Conservation (phyloP, 2,329 filamentous ascomycete species). For the Aureobasidium sp. region DNA sequence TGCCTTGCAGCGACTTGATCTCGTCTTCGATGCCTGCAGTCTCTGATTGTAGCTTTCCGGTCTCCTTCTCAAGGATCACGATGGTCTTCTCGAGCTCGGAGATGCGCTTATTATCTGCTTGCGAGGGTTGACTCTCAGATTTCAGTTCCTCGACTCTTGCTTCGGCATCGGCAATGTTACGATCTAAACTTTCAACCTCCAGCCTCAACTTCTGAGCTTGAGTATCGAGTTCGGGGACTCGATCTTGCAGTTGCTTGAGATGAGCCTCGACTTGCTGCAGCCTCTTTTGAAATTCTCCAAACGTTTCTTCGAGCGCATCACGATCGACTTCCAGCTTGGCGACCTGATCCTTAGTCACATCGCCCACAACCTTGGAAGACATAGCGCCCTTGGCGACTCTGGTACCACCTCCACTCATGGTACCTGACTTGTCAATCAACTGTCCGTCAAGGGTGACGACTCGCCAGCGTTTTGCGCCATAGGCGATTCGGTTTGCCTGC, state of each 20-base stretch:
- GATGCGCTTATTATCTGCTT: slow-evolving; percentile 70
- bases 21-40: slow-evolving; percentile 87
- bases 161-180: slow-evolving; percentile 76
- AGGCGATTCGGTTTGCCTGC: slow-evolving; percentile 96
- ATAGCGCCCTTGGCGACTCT: slow-evolving; percentile 87
- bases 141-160: slow-evolving; percentile 78
- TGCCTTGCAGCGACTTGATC: slow-evolving; percentile 87
- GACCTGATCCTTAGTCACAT: slow-evolving; percentile 83
- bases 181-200: slow-evolving; percentile 79
- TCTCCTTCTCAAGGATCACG: slow-evolving; percentile 64
- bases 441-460: slow-evolving; percentile 94
- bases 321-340: slow-evolving; percentile 78
- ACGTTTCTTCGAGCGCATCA: slow-evolving; percentile 75
- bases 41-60: slow-evolving; percentile 72
- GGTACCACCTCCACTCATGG: slow-evolving; percentile 94
- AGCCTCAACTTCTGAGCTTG: slow-evolving; percentile 84
- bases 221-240: slow-evolving; percentile 79
- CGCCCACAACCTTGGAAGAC: slow-evolving; percentile 90
- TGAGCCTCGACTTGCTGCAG: slow-evolving; percentile 71
- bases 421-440: slow-evolving; percentile 95
- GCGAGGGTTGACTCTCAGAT: slow-evolving; percentile 72
- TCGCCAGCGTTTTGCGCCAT: slow-evolving; percentile 87
- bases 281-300: slow-evolving; percentile 76
- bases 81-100: slow-evolving; percentile 71
- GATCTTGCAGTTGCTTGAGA: slow-evolving; percentile 64